phyloP scores from a whole-genome alignment of 331 rosid species.

The Malus hybrid region DNA sequence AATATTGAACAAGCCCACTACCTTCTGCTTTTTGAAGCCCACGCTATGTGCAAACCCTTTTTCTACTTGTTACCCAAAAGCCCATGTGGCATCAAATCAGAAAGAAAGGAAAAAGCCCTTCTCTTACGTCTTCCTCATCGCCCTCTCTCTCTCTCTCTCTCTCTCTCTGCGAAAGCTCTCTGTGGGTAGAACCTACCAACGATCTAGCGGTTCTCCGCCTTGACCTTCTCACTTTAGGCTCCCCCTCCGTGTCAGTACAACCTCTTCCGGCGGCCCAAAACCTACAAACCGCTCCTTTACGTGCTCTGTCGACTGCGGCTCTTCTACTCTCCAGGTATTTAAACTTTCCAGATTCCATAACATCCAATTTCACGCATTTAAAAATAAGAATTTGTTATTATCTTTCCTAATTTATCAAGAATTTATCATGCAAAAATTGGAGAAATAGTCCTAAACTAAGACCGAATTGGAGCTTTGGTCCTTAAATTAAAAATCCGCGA shows the following conservation, averaged over 20 bases:
- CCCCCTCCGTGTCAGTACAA: neutral
- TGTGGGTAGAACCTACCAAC: neutral
- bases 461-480: neutral
- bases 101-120: neutral
- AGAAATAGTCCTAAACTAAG: neutral
- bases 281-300: neutral
- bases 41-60: neutral
- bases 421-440: neutral
- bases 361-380: neutral
- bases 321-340: neutral
- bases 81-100: neutral
- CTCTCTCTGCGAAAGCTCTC: neutral
- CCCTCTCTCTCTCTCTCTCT: neutral
- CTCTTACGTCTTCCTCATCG: neutral
- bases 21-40: neutral
- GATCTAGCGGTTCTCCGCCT: neutral
- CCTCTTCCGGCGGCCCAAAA: neutral
- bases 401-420: neutral
- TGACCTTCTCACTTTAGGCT: neutral
- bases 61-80: neutral
- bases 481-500: neutral
- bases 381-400: neutral
- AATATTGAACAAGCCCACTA: no score
- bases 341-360: neutral
- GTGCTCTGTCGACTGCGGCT: neutral